Evolutionary conservation across 768 basidiomycete genomes (phyloP).

Genomic region (Boletellus ananiceps): DNA sequence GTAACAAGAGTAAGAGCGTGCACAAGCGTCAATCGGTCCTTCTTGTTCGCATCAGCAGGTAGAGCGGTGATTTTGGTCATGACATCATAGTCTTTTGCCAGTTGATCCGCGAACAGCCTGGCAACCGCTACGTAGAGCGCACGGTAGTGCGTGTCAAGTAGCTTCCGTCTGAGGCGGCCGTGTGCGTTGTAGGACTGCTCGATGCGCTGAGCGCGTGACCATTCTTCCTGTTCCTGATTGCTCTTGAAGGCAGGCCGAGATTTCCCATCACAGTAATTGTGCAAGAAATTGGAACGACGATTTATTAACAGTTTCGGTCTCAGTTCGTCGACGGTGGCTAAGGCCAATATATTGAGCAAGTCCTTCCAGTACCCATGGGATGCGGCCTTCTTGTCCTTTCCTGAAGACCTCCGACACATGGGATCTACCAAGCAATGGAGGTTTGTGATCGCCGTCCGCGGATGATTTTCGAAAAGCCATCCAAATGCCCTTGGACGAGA

Average conservation of each 20-base stretch:
- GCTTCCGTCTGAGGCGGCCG: constrained; percentile 36
- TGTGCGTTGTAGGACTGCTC: constrained; percentile 29
- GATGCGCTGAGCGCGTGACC: constrained; percentile 17
- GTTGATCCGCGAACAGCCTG: constrained; percentile 51
- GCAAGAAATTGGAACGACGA: constrained; percentile 22
- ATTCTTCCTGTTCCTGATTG: constrained; percentile 22
- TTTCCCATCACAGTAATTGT: constrained; percentile 16
- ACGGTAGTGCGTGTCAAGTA: constrained; percentile 47
- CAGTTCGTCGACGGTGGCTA: constrained; percentile 54
- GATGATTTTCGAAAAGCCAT: constrained; percentile 67
- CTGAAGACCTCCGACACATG: constrained; percentile 33
- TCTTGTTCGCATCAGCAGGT: constrained; percentile 23
- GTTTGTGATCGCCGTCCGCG: constrained; percentile 63
- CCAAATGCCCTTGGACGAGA: constrained; percentile 43
- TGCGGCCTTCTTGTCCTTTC: constrained; percentile 4
- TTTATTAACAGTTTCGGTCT: not conserved
- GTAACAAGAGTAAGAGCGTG: constrained; percentile 47
- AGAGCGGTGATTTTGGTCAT: constrained; percentile 37
- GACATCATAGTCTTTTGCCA: constrained; percentile 44
- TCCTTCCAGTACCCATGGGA: constrained; percentile 76
- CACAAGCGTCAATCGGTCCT: constrained; percentile 11
- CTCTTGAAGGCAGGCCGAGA: constrained; percentile 24
- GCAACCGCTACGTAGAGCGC: constrained; percentile 62
- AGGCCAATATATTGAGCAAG: constrained; percentile 60
- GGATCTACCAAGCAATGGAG: constrained; percentile 51